phyloP scores from a whole-genome alignment of 148 eudicot genomes.

The Cornus florida region DNA sequence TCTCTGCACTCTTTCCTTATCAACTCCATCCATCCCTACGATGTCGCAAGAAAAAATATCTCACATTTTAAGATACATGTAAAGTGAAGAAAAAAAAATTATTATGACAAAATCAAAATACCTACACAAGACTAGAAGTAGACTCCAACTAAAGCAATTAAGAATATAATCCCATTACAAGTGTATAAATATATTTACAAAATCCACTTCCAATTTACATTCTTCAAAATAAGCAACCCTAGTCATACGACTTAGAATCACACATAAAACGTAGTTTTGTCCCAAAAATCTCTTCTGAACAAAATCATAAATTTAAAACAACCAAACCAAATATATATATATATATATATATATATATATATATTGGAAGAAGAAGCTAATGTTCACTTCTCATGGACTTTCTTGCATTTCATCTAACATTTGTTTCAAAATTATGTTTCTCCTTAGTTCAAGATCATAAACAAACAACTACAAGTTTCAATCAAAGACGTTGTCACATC shows the following conservation, averaged over 20 bases:
- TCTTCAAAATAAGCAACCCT: no score
- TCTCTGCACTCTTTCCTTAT: constrained; percentile 95
- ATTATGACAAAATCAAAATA: no score
- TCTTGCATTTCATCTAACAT: not conserved
- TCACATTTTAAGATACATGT: not conserved
- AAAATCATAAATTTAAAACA: not conserved
- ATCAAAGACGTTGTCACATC: not conserved
- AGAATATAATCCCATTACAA: not conserved
- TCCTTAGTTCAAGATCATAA: not conserved
- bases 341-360: no score
- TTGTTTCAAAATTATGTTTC: not conserved
- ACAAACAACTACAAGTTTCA: constrained; percentile 9
- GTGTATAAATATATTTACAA: no score
- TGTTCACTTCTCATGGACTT: not conserved
- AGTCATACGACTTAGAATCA: no score
- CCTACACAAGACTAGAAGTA: not conserved
- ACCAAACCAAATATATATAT: no score
- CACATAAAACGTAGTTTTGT: no score
- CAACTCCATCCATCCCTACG: constrained; percentile 91
- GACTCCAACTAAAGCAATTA: not conserved
- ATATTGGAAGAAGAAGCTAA: not conserved
- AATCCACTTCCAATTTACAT: not conserved
- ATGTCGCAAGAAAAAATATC: not conserved
- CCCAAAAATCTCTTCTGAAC: not conserved
- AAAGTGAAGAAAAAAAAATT: not conserved